phyloP scores from a whole-genome alignment of 208 protist genomes.

The Acanthamoeba rhysodes region DNA sequence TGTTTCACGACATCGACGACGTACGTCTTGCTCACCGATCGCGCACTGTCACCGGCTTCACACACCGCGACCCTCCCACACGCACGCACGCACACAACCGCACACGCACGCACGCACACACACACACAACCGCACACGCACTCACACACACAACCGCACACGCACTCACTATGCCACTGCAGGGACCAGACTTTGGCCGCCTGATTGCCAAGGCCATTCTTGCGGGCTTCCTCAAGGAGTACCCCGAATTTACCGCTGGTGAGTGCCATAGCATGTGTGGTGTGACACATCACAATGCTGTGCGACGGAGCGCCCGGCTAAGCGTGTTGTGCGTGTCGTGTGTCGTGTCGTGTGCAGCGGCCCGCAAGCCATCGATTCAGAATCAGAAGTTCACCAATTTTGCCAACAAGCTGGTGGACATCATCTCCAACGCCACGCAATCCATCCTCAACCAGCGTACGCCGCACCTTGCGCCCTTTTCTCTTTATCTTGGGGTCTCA shows the following conservation, averaged over 20 bases:
- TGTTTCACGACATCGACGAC: slow-evolving; percentile 53
- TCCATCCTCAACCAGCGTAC: slow-evolving; percentile 60
- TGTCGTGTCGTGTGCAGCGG: neutral
- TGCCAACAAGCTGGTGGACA: slow-evolving; percentile 54
- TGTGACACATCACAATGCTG: neutral
- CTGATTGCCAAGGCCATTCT: slow-evolving; percentile 56
- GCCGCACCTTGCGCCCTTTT: too few relatives aligned
- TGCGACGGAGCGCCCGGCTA: neutral
- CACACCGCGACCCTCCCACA: too few relatives aligned
- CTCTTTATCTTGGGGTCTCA: neutral
- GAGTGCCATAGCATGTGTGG: neutral
- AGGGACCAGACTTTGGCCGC: slow-evolving; percentile 55
- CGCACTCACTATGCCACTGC: neutral
- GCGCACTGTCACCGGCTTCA: too few relatives aligned
- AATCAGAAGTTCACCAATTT: slow-evolving; percentile 50
- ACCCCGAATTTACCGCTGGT: slow-evolving; percentile 26
- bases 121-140: neutral
- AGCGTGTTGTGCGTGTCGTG: neutral
- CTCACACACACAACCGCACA: too few relatives aligned
- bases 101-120: neutral
- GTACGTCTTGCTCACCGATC: neutral
- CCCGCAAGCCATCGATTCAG: slow-evolving; percentile 37
- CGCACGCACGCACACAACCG: neutral
- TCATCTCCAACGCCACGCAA: slow-evolving; percentile 39
- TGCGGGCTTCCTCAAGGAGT: slow-evolving; percentile 48